These are phyloP conservation scores for Epichloe glyceriae DNA, from an alignment of 2,329 filamentous ascomycete genomes.

Conservation along the genomic window DNA sequence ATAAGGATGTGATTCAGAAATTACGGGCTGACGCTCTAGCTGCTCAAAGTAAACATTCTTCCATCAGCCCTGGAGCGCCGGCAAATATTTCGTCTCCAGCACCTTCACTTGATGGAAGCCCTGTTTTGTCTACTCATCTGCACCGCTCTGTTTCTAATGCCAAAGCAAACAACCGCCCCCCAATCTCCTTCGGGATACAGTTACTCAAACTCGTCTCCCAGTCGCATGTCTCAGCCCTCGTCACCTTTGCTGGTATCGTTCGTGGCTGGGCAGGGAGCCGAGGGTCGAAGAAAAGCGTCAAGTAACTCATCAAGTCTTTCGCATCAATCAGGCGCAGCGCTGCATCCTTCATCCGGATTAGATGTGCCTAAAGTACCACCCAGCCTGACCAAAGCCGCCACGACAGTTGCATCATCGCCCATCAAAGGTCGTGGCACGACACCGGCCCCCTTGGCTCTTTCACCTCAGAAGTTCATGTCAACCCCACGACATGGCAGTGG, in stretches of 20 bases:
- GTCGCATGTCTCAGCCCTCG: conserved; percentile 56
- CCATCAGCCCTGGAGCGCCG: conserved; percentile 30
- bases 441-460: conserved; percentile 38
- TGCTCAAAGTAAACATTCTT: conserved; percentile 40
- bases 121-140: conserved; percentile 64
- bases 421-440: conserved; percentile 41
- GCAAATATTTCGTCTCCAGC: conserved; percentile 43
- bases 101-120: conserved; percentile 70
- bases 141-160: conserved; percentile 75
- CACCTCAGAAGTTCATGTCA: conserved; percentile 49
- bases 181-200: conserved; percentile 73
- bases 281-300: conserved; percentile 77
- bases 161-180: conserved; percentile 65
- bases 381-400: conserved; percentile 47
- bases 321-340: conserved; percentile 54
- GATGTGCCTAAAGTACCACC: conserved; percentile 55
- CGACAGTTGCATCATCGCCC: conserved; percentile 40
- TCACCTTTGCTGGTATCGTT: conserved; percentile 88
- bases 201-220: conserved; percentile 77
- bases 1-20: conserved; percentile 98
- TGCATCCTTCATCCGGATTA: conserved; percentile 59
- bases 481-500: conserved; percentile 49
- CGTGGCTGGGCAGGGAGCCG: conserved; percentile 67
- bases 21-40: conserved; percentile 81
- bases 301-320: conserved; percentile 77